A percentile compares a stretch with the other conserved stretches of the same genome.
These are phyloP conservation scores for Solanum hybrid DNA, from an alignment of 305 asterid genomes.

Conservation along the genomic window DNA sequence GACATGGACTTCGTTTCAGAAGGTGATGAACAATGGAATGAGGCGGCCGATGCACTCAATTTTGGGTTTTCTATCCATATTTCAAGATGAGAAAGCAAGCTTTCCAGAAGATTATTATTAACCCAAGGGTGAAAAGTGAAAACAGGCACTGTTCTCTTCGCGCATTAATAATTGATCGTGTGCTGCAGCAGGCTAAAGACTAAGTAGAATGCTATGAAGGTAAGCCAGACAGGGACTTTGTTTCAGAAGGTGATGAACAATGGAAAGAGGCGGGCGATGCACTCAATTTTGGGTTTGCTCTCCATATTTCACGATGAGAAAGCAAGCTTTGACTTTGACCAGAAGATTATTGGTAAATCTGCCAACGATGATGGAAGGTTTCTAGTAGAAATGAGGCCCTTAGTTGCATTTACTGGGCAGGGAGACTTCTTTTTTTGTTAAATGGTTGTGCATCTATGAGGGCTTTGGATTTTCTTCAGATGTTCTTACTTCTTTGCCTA, in stretches of 20 bases:
- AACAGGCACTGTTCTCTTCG: conserved; percentile 22
- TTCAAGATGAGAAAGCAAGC: conserved; percentile 18
- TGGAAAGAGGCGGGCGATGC: conserved; percentile 34
- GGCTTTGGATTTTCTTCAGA: conserved; percentile 23
- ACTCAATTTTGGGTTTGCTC: conserved; percentile 22
- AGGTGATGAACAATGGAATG: conserved; percentile 36
- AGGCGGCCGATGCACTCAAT: conserved; percentile 34
- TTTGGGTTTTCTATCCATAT: conserved; percentile 24
- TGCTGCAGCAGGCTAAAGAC: conserved; percentile 25
- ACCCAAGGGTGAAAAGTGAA: conserved; percentile 21
- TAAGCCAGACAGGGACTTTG: conserved; percentile 26
- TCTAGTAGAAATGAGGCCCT: conserved; percentile 24
- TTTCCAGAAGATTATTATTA: conserved; percentile 17
- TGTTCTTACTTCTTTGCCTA: conserved; percentile 18
- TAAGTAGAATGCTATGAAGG: conserved; percentile 22
- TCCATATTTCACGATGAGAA: conserved; percentile 18
- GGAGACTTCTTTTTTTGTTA: conserved; percentile 25
- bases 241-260: conserved; percentile 39
- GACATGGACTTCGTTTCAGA: conserved; percentile 29
- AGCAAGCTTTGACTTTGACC: conserved; percentile 14
- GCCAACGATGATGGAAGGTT: conserved; percentile 29
- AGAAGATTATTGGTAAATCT: conserved; percentile 25
- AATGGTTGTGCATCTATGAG: conserved; percentile 23
- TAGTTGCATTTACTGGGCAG: conserved; percentile 24
- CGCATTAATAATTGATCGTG: conserved; percentile 9